Evolutionary conservation across 139 green algal genomes (phyloP).

Genomic region (Trebouxia sp.): DNA sequence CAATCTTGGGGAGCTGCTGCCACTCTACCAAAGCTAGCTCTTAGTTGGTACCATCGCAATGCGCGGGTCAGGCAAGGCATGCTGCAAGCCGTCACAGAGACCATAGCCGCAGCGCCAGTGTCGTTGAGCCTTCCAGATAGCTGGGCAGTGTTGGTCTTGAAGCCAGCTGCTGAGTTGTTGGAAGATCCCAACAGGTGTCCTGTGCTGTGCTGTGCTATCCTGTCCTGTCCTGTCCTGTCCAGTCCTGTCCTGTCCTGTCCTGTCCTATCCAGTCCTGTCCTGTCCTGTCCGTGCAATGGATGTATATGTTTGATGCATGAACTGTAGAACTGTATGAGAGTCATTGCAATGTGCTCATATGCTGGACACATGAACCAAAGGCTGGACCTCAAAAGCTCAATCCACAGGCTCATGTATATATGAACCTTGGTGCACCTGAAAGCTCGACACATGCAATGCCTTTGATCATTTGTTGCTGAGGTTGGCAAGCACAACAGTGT

Average conservation of each 20-base stretch:
- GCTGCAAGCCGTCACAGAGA: conserved; percentile 58
- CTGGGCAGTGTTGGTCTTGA: conserved; percentile 42
- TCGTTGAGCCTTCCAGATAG: conserved; percentile 1
- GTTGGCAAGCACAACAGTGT: too few relatives aligned
- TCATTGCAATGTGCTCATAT: too few relatives aligned
- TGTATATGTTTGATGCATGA: not conserved
- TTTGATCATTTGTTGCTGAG: too few relatives aligned
- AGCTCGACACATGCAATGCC: too few relatives aligned
- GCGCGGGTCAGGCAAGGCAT: conserved; percentile 59
- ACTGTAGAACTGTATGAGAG: too few relatives aligned
- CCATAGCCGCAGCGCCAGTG: conserved; percentile 23
- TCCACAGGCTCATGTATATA: too few relatives aligned
- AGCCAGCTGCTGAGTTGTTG: conserved; percentile 45
- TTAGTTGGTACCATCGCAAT: conserved; percentile 44
- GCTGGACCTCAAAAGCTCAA: too few relatives aligned
- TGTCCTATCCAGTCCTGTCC: not conserved
- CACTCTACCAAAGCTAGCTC: not conserved
- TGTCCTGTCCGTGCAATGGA: not conserved
- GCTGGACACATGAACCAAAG: too few relatives aligned
- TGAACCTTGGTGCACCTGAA: too few relatives aligned
- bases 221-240: not conserved
- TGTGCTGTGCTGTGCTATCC: not conserved
- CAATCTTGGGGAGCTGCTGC: not conserved
- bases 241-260: not conserved
- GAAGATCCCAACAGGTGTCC: conserved; percentile 37